phyloP scores from a whole-genome alignment of 805 yeast species.

The Cyberlindnera mrakii region DNA sequence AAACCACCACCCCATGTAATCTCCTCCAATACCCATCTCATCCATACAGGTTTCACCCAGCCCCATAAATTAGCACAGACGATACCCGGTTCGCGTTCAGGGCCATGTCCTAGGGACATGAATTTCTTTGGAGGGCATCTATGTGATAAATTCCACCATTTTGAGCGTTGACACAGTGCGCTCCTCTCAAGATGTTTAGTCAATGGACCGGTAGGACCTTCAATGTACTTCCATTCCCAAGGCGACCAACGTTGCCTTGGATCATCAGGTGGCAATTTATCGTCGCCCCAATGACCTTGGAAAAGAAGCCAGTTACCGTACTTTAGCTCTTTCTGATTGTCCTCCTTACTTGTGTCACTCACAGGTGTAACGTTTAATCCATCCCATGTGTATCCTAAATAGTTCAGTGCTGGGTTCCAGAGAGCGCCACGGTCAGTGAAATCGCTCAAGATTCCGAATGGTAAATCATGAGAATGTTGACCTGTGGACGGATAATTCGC shows the following conservation, averaged over 20 bases:
- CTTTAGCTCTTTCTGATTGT: conserved; percentile 21
- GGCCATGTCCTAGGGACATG: conserved; percentile 78
- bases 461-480: conserved; percentile 92
- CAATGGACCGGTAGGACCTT: conserved; percentile 91
- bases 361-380: conserved; percentile 46
- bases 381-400: conserved; percentile 73
- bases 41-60: conserved; percentile 44
- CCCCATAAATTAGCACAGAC: conserved; percentile 67
- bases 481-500: conserved; percentile 97
- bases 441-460: conserved; percentile 84
- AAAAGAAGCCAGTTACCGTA: conserved; percentile 62
- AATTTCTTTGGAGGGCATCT: conserved; percentile 75
- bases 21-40: conserved; percentile 41
- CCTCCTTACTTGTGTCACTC: conserved; percentile 17
- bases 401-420: conserved; percentile 90
- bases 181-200: conserved; percentile 64
- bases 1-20: conserved; percentile 59
- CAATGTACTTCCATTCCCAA: conserved; percentile 84
- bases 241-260: conserved; percentile 82
- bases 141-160: conserved; percentile 89
- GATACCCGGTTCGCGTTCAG: conserved; percentile 77
- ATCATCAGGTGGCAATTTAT: conserved; percentile 56
- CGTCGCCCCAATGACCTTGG: conserved; percentile 90
- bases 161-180: conserved; percentile 74
- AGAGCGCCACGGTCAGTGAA: conserved; percentile 92